phyloP scores from a whole-genome alignment of 2,329 filamentous ascomycete genomes.

The Ophiostoma pallidulum region DNA sequence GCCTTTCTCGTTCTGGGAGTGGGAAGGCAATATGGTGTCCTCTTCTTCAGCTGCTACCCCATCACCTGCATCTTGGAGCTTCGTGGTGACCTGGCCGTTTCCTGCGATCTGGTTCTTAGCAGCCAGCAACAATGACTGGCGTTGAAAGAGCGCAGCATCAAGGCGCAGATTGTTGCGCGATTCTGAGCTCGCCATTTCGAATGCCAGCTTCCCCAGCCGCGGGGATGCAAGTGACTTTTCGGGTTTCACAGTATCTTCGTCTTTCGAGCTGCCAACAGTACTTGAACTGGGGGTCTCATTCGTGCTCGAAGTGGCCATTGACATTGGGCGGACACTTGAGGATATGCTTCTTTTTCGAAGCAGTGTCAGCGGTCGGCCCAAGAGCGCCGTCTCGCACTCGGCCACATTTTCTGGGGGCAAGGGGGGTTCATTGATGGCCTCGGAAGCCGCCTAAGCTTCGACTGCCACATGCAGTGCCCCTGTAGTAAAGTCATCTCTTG shows the following conservation, averaged over 20 bases:
- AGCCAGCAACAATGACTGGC: constrained; percentile 15
- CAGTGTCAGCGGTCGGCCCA: not conserved
- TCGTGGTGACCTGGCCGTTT: not conserved
- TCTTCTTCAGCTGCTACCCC: not conserved
- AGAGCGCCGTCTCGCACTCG: not conserved
- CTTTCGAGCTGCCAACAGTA: too few species aligned
- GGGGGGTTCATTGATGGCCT: not conserved
- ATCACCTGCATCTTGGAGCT: not conserved
- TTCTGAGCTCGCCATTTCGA: constrained; percentile 14
- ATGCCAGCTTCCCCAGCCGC: constrained; percentile 13
- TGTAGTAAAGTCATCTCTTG: not conserved
- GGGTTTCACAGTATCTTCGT: not conserved
- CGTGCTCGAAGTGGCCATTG: not conserved
- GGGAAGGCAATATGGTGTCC: not conserved
- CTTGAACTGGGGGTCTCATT: not conserved
- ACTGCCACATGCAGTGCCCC: not conserved
- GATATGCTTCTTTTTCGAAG: constrained; percentile 3
- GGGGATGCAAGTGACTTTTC: constrained; percentile 4
- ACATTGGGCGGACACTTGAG: not conserved
- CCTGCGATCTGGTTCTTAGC: constrained; percentile 13
- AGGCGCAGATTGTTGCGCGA: constrained; percentile 14
- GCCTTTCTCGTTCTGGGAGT: not conserved
- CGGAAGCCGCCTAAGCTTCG: constrained; percentile 10
- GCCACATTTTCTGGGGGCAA: not conserved
- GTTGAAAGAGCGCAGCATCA: constrained; percentile 15